Evolutionary conservation across 169 alveolate genomes (phyloP).

Genomic region (Plasmodium sp.): DNA sequence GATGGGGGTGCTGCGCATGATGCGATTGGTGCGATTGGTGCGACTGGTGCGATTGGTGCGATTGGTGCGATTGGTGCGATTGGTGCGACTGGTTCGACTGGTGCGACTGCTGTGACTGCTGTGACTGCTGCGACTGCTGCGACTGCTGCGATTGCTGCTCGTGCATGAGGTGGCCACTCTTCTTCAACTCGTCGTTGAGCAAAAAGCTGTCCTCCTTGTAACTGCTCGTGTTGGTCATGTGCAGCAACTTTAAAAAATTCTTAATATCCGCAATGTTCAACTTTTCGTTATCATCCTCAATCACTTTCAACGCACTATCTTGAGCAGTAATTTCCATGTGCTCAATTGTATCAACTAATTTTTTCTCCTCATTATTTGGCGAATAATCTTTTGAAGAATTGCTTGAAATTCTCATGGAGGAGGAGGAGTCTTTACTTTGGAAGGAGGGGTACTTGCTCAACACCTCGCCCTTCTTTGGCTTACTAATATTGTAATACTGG

Average conservation of each 20-base stretch:
- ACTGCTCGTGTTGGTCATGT: conserved; percentile 5
- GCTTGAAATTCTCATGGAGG: conserved; percentile 54
- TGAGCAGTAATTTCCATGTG: conserved; percentile 71
- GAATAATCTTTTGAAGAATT: conserved; percentile 52
- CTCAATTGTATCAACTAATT: conserved; percentile 37
- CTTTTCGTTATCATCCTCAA: conserved; percentile 65
- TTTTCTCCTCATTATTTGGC: conserved; percentile 14
- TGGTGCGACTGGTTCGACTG: background rate
- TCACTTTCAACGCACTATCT: conserved; percentile 63
- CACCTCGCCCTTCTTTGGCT: background rate
- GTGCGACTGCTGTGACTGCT: background rate
- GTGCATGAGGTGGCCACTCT: background rate
- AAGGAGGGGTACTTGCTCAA: conserved; percentile 9
- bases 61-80: background rate
- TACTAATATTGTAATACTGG: conserved; percentile 4
- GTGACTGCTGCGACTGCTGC: background rate
- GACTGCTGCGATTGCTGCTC: background rate
- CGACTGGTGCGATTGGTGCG: background rate
- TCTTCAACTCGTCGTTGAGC: conserved; percentile 9
- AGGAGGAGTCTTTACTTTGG: conserved; percentile 13
- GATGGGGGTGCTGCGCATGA: background rate
- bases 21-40: background rate
- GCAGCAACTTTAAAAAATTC: conserved; percentile 44
- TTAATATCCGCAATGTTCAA: conserved; percentile 63
- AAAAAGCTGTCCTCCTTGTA: conserved; percentile 43